Base-by-base conservation (phyloP, 306 rosid genomes). In the Dicorynia guianensis region DNA sequence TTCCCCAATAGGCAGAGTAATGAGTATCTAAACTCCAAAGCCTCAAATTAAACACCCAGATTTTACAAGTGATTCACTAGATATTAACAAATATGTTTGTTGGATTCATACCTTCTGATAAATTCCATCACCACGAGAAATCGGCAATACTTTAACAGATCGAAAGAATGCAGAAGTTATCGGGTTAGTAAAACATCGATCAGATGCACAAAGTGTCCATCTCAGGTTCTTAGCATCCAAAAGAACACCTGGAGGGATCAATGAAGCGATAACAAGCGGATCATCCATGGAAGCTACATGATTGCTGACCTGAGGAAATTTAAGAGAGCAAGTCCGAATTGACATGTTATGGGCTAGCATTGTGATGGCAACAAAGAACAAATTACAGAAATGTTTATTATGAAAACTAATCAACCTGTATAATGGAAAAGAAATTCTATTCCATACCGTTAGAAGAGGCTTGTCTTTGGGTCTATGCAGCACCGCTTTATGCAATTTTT, bases 201-300 rank as follows among this genome's bases (percentile, higher is more conserved):
- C 97, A 6, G 93, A 75, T 58, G 97, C 99, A 67, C 99, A 95
- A 25, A 95, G 89, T 2, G 99, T 95, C 99, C 99, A 95, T 85
- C 97, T 85, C 83, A 95, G 85, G 75, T 90, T 95, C 82, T 76
- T 86, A 54, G 93, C 93, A 81, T 95, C 97, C 63, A 90, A 66
- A 73, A 95, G 89, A 79, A 87, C 84, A 46, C 60, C 56, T 0
- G 93, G 97, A 55, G 99, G 97, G 79, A 95, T 92, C 64, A 95
- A 80, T 2, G 99, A 81, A 25, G 97, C 87, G 82, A 92, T 88
- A 50, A 95, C 81, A 71, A 95, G 84, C 0, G 97, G 99, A 78
- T 95, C 97, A 77, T 92, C 99, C 83, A 92, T 78, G 49, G 99
- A 85, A 67, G 97, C 97, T 77, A 95, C 97, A 68, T 95, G 99